These are phyloP conservation scores for Ophiognomonia clavigignenti-juglandacearum DNA, from an alignment of 2,329 filamentous ascomycete species.

Conservation along the genomic window DNA sequence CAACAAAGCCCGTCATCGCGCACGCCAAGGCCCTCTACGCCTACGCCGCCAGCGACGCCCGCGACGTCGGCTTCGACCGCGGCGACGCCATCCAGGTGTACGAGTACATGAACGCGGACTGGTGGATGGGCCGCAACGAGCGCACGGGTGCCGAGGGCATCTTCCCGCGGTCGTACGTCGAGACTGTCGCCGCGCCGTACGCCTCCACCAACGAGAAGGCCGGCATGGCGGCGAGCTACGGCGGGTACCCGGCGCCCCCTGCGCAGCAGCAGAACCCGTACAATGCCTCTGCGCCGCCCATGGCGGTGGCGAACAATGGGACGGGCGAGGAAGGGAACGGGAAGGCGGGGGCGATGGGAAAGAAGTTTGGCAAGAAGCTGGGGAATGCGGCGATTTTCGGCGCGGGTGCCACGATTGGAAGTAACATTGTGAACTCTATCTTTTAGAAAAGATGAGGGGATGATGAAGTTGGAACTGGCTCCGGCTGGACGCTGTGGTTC, in stretches of 20 bases:
- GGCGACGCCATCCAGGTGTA: conserved; percentile 76
- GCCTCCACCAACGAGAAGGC: conserved; percentile 20
- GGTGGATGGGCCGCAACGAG: conserved; percentile 88
- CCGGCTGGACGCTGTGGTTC: too few relatives aligned
- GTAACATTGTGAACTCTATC: conserved; percentile 85
- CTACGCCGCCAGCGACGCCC: conserved; percentile 73
- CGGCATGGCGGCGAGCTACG: conserved; percentile 21
- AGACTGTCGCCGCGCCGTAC: conserved; percentile 48
- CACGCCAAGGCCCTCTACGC: conserved; percentile 78
- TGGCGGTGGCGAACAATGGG: conserved; percentile 35
- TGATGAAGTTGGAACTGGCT: background rate
- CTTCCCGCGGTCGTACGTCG: conserved; percentile 88
- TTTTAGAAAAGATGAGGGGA: conserved; percentile 54
- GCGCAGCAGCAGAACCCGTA: conserved; percentile 56
- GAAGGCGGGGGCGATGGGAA: conserved; percentile 71
- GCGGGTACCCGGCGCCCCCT: conserved; percentile 37
- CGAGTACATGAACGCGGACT: conserved; percentile 95
- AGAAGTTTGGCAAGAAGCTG: conserved; percentile 96
- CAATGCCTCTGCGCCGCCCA: conserved; percentile 64
- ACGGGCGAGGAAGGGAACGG: too few relatives aligned
- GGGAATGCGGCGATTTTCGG: conserved; percentile 84
- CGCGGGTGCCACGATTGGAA: conserved; percentile 84
- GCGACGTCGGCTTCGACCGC: conserved; percentile 75
- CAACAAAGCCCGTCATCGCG: conserved; percentile 56
- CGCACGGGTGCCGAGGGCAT: conserved; percentile 84